phyloP scores from a whole-genome alignment of 2,329 filamentous ascomycete genomes.

The Magnaporthales sp. region DNA sequence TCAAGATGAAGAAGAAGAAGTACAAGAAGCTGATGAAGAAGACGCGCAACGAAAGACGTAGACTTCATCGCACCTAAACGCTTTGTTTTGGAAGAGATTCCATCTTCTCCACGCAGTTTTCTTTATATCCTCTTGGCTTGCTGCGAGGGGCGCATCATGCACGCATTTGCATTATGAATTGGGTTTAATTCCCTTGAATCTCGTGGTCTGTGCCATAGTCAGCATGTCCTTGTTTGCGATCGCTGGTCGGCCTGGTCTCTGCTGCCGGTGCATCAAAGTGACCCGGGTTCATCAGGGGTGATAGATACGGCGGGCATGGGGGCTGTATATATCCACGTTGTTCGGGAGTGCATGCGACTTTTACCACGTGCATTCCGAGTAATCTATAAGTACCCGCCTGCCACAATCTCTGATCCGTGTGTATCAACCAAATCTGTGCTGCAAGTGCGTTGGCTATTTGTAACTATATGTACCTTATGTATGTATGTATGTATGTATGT shows the following conservation, averaged over 20 bases:
- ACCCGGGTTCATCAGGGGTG: neutral
- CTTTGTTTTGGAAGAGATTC: neutral
- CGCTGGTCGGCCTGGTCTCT: neutral
- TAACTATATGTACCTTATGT: neutral
- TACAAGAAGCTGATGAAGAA: constrained; percentile 98
- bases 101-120: neutral
- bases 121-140: neutral
- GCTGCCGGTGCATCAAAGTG: neutral
- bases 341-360: neutral
- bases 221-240: neutral
- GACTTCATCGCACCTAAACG: constrained; percentile 36
- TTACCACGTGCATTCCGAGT: neutral
- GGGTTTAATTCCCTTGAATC: neutral
- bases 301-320: neutral
- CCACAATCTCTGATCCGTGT: neutral
- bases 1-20: constrained; percentile 99
- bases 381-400: neutral
- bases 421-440: neutral
- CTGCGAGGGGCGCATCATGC: neutral
- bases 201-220: neutral
- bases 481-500: neutral
- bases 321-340: neutral
- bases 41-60: constrained; percentile 80
- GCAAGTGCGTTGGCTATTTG: neutral
- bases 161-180: neutral